Evolutionary conservation across 305 asterid genomes (phyloP).

Genomic region (Ilex paraguariensis): DNA sequence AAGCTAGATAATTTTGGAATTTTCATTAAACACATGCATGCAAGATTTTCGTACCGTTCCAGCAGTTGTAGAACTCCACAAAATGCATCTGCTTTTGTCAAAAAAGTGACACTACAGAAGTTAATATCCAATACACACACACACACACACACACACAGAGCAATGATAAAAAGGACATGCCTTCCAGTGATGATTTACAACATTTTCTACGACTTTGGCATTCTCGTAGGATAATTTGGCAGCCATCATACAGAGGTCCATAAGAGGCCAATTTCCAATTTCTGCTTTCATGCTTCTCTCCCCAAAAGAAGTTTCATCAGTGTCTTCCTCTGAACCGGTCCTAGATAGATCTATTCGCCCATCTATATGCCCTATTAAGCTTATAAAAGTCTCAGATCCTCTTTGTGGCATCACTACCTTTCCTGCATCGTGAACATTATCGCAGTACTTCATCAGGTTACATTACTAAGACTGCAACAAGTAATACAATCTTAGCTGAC

Average conservation of each 20-base stretch:
- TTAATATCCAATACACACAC: background rate
- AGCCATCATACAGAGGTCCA: slow-evolving; percentile 89
- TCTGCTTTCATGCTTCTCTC: slow-evolving; percentile 26
- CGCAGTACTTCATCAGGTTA: background rate
- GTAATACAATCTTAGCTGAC: too few relatives aligned
- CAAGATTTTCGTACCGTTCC: slow-evolving; percentile 68
- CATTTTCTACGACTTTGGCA: slow-evolving; percentile 58
- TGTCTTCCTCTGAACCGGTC: slow-evolving; percentile 15
- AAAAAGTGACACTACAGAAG: slow-evolving; percentile 8
- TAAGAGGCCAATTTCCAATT: slow-evolving; percentile 47
- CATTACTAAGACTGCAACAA: too few relatives aligned
- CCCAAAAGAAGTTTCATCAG: slow-evolving; percentile 20
- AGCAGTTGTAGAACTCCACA: slow-evolving; percentile 87
- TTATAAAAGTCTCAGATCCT: slow-evolving; percentile 71
- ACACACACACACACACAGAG: too few relatives aligned
- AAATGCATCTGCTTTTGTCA: slow-evolving; percentile 70
- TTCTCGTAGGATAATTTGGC: slow-evolving; percentile 91
- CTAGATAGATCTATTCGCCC: slow-evolving; percentile 57
- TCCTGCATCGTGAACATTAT: slow-evolving; percentile 34
- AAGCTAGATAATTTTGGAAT: background rate
- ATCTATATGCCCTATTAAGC: slow-evolving; percentile 88
- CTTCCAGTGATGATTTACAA: slow-evolving; percentile 81
- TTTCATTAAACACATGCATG: slow-evolving; percentile 1
- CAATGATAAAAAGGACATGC: slow-evolving; percentile 22
- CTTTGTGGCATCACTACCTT: slow-evolving; percentile 61